Evolutionary conservation across 2,329 filamentous ascomycete species (phyloP), one percentile per base, ranked within the genome.

Genomic region (Nigrospora sphaerica): DNA sequence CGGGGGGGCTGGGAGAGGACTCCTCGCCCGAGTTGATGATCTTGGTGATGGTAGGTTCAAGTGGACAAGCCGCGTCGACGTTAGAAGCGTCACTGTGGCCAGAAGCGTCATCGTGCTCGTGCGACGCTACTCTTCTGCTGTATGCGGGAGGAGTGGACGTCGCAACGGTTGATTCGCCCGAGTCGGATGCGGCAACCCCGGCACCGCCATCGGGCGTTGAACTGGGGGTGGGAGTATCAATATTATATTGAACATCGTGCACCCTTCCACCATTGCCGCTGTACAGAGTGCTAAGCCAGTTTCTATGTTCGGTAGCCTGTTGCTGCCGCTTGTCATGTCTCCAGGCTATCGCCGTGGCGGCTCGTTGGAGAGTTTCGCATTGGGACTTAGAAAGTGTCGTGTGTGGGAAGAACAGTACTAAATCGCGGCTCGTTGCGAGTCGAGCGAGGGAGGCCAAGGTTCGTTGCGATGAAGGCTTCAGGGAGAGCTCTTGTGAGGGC

Each of bases 141-240:
- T 47, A 47, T 12, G 46, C 46, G 18, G 46, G 46, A 11, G 46
- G 46, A 23, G 46, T 47, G 14, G 40, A 40, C n/a, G 46, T 44
- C 13, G 46, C 46, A 37, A 47, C 38, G 16, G 46, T 47, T 9
- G 46, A 47, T n/a, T 47, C 46, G 17, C 41, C 45, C n/a, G 45
- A 47, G 13, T 47, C 46, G 28, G 46, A 47, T 14, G 36, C 41
- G 14, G 46, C 44, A 41, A 40, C 44, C 23, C n/a, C 33, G 16
- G 39, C 46, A n/a, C 40, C 33, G 35, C 18, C 10, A 4, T 44
- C 17, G 12, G 33, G 39, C 7, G 16, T 35, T 39, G 31, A 6
- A 14, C 18, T 14, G 28, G 37, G 3, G 37, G 19, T 23, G 12
- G 42, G 12, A 38, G 12, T 37, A 23, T 17, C 35, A 38, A 23